Evolutionary conservation across 164 flowering plant species (phyloP).

Genomic region (Sedum album): DNA sequence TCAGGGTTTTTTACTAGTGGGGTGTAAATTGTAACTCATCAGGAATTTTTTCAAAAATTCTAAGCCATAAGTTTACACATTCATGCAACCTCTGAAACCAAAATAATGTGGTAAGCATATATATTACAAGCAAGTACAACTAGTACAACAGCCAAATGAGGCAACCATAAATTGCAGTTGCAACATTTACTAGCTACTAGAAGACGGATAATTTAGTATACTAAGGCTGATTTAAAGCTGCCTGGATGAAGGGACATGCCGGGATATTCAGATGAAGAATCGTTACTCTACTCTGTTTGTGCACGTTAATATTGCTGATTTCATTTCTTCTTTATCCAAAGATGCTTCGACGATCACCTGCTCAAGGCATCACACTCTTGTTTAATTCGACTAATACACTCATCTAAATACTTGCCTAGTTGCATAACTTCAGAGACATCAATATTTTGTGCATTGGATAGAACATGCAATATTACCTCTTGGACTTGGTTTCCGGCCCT

Average conservation of each 20-base stretch:
- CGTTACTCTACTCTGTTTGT: constrained; percentile 50
- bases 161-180: not conserved
- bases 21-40: no score
- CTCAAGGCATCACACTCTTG: not conserved
- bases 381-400: not conserved
- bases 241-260: not conserved
- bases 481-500: constrained; percentile 93
- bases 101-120: not conserved
- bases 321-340: constrained; percentile 72
- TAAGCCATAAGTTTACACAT: not conserved
- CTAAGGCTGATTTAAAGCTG: not conserved
- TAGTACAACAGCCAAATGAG: not conserved
- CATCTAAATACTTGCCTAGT: not conserved
- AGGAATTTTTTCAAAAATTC: no score
- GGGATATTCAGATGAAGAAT: not conserved
- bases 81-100: not conserved
- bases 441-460: not conserved
- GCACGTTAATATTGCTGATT: constrained; percentile 63
- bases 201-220: not conserved
- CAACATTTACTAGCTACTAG: not conserved
- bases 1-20: no score
- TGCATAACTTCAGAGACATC: not conserved
- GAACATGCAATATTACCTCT: constrained; percentile 42
- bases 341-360: constrained; percentile 78
- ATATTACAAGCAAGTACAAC: not conserved